These are phyloP conservation scores for Brassica juncea DNA, from an alignment of 345 rosid species.

Conservation along the genomic window DNA sequence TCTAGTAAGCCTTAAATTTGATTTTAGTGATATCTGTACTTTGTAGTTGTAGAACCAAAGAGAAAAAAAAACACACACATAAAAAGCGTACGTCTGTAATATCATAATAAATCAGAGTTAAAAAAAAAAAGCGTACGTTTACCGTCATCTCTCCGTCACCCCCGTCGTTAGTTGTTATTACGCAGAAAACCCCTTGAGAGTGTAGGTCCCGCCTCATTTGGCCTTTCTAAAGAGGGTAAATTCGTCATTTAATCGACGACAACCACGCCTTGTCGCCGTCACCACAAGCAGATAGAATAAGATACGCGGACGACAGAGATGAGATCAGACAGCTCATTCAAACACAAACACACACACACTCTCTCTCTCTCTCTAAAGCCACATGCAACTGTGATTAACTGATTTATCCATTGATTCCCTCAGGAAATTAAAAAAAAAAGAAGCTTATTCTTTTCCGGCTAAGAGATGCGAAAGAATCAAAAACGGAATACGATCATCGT, in stretches of 20 bases:
- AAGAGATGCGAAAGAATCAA: slow-evolving; percentile 25
- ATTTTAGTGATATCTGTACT: background rate
- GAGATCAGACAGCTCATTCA: slow-evolving; percentile 39
- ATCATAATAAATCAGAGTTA: too few species aligned
- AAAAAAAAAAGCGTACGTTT: background rate
- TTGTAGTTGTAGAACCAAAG: background rate
- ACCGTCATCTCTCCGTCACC: slow-evolving; percentile 13
- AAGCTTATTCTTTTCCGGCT: slow-evolving; percentile 16
- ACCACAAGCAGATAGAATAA: slow-evolving; percentile 10
- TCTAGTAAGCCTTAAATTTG: background rate
- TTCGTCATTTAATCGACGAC: background rate
- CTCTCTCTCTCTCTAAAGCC: slow-evolving; percentile 8
- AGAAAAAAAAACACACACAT: background rate
- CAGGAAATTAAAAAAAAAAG: background rate
- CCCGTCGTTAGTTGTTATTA: slow-evolving; percentile 29
- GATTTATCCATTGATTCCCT: slow-evolving; percentile 34
- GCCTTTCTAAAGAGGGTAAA: background rate
- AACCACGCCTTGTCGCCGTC: background rate
- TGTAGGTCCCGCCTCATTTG: background rate
- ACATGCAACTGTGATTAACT: slow-evolving; percentile 39
- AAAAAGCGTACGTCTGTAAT: background rate
- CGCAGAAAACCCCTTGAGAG: background rate
- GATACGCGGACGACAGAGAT: slow-evolving; percentile 13
- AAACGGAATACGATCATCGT: background rate
- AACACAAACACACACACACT: slow-evolving; percentile 5